Conservation (phyloP, 1,139 yeast species). For the Yamadazyma pseudoaaseri region DNA sequence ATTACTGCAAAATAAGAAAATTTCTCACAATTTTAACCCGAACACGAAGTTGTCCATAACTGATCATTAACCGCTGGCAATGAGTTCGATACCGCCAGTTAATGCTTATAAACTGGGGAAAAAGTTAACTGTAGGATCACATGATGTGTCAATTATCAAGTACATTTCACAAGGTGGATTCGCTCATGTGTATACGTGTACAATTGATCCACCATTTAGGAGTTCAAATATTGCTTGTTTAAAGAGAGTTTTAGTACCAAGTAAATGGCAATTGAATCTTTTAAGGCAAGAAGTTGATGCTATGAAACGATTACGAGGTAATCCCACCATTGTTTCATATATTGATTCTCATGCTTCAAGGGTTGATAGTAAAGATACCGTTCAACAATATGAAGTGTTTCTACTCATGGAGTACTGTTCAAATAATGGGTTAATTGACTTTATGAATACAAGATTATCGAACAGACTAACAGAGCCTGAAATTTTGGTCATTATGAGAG, state of each 20-base stretch:
- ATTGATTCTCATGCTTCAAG: conserved; percentile 96
- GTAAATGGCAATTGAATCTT: conserved; percentile 63
- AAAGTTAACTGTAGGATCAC: conserved; percentile 62
- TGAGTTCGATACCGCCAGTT: conserved; percentile 33
- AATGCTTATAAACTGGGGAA: conserved; percentile 65
- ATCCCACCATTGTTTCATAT: conserved; percentile 79
- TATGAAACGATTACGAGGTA: conserved; percentile 76
- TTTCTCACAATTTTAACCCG: too few relatives aligned
- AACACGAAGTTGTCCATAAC: too few relatives aligned
- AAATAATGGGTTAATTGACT: conserved; percentile 84
- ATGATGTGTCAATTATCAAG: conserved; percentile 52
- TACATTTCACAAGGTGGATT: conserved; percentile 76
- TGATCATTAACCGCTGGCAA: too few relatives aligned
- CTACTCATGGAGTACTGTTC: conserved; percentile 90
- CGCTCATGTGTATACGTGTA: conserved; percentile 73
- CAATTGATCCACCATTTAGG: conserved; percentile 49
- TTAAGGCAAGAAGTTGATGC: conserved; percentile 80
- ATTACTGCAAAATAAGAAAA: conserved; percentile 29
- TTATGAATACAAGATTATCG: conserved; percentile 87
- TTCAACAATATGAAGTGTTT: conserved; percentile 77
- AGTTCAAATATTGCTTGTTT: conserved; percentile 59
- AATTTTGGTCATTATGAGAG: conserved; percentile 78
- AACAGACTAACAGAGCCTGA: conserved; percentile 81
- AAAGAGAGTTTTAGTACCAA: conserved; percentile 74
- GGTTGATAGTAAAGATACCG: conserved; percentile 18